phyloP scores from a whole-genome alignment of 345 rosid genomes.

The Hypericum androsaemum region DNA sequence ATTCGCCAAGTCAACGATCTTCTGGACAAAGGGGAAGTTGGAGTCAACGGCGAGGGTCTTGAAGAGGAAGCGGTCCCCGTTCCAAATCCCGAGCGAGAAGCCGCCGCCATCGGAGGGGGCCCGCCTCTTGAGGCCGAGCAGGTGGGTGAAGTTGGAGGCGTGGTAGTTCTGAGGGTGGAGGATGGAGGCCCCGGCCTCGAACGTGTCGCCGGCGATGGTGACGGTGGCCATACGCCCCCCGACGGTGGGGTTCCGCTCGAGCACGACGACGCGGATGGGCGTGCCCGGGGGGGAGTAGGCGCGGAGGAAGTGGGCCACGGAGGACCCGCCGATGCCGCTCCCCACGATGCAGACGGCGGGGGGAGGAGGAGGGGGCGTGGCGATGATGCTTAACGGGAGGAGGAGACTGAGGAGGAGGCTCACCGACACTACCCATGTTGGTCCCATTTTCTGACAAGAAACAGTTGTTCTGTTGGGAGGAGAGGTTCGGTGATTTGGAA shows the following conservation, averaged over 20 bases:
- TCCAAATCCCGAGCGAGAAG: conserved; percentile 63
- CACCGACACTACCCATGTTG: too few species aligned
- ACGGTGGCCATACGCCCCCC: conserved; percentile 93
- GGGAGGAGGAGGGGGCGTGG: not conserved
- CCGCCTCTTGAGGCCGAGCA: conserved; percentile 36
- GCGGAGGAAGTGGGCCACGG: conserved; percentile 81
- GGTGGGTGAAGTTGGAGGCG: conserved; percentile 47
- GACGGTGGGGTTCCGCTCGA: conserved; percentile 57
- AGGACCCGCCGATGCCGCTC: conserved; percentile 84
- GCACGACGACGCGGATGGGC: conserved; percentile 31
- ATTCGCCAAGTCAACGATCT: conserved; percentile 51
- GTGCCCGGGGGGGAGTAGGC: conserved; percentile 29
- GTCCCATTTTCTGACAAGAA: too few species aligned
- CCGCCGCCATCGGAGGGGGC: conserved; percentile 43
- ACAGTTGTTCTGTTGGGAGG: too few species aligned
- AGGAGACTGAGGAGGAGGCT: conserved; percentile 12
- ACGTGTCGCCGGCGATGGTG: conserved; percentile 43
- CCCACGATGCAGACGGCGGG: conserved; percentile 71
- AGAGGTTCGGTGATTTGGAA: too few species aligned
- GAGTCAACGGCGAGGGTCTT: conserved; percentile 37
- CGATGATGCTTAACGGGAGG: not conserved
- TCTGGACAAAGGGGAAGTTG: conserved; percentile 38
- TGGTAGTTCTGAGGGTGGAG: conserved; percentile 82
- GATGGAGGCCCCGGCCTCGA: conserved; percentile 88
- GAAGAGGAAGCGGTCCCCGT: conserved; percentile 53